Conservation (phyloP, 305 asterid genomes). For the Fraxinus velutina region DNA sequence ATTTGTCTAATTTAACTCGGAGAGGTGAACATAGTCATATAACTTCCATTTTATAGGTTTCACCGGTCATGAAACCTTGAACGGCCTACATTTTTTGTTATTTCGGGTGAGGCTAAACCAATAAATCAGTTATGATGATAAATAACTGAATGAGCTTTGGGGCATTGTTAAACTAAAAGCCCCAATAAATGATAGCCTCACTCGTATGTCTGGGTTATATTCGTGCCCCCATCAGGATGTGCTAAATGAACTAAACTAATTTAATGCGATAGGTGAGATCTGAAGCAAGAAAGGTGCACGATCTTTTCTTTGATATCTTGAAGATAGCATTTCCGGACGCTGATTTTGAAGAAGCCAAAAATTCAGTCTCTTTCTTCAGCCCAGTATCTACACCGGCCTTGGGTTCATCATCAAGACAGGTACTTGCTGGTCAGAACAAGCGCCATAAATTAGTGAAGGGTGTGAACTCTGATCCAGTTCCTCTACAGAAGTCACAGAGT, state of each 20-base stretch:
- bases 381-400: conserved; percentile 35
- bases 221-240: background rate
- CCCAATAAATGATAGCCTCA: background rate
- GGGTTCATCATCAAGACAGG: conserved; percentile 64
- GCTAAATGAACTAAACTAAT: conserved; percentile 16
- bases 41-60: background rate
- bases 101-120: background rate
- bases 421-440: conserved; percentile 45
- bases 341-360: conserved; percentile 81
- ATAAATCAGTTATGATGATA: background rate
- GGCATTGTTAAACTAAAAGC: background rate
- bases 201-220: background rate
- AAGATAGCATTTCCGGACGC: conserved; percentile 73
- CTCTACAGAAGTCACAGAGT: conserved; percentile 56
- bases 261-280: conserved; percentile 65
- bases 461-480: conserved; percentile 47
- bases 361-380: conserved; percentile 58
- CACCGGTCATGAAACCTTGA: background rate
- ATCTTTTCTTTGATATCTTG: conserved; percentile 88
- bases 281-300: conserved; percentile 90
- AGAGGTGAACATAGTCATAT: background rate
- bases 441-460: conserved; percentile 51
- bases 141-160: background rate
- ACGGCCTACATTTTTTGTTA: background rate
- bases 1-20: background rate